Evolutionary conservation across 164 flowering plant genomes (phyloP).

Genomic region (Taxillus chinensis): DNA sequence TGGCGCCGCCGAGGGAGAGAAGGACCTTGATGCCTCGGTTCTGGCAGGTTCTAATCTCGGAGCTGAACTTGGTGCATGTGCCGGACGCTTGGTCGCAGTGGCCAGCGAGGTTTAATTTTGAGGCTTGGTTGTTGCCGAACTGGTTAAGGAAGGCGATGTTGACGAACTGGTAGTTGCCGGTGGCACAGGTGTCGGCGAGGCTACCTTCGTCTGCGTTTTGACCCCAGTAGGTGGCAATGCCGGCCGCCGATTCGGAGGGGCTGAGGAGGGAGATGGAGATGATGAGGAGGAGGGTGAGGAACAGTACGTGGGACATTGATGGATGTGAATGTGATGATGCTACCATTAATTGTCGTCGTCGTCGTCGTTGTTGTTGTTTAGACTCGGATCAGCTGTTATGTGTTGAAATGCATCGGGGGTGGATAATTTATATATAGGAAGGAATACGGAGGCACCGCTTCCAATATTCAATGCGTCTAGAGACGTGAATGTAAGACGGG

Average conservation of each 20-base stretch:
- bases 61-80: slow-evolving; percentile 19
- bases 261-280: neutral
- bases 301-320: neutral
- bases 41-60: slow-evolving; percentile 22
- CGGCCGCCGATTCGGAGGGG: neutral
- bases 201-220: slow-evolving; percentile 13
- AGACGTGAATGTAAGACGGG: no score
- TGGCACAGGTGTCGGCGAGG: slow-evolving; percentile 11
- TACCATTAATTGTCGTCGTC: no score
- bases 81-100: slow-evolving; percentile 31
- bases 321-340: no score
- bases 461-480: no score
- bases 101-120: slow-evolving; percentile 39
- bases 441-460: no score
- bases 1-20: slow-evolving; percentile 44
- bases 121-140: slow-evolving; percentile 28
- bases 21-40: slow-evolving; percentile 32
- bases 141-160: slow-evolving; percentile 16
- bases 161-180: slow-evolving; percentile 11
- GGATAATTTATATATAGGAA: no score
- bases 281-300: neutral
- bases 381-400: no score
- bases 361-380: no score
- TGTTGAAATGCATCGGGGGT: no score
- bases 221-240: slow-evolving; percentile 18